Percentiles rank a stretch among this genome's conserved stretches.
Conservation (phyloP, 163 green algal species). For the Coccomyxa subellipsoidea region DNA sequence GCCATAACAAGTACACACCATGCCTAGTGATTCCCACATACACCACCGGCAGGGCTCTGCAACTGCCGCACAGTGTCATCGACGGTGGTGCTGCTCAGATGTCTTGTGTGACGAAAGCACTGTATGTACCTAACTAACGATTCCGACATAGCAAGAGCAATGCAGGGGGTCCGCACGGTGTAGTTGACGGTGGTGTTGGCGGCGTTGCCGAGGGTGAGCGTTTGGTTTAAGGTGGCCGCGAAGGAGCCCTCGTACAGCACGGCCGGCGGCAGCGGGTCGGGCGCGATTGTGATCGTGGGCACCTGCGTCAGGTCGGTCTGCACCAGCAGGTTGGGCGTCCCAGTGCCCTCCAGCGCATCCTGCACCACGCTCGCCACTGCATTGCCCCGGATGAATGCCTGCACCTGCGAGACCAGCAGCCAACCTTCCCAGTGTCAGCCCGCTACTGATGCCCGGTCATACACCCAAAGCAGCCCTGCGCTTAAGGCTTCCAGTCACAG, state of each 20-base stretch:
- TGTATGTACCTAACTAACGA: too few species aligned
- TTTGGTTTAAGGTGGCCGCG: conserved; percentile 11
- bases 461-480: too few species aligned
- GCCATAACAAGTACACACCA: too few species aligned
- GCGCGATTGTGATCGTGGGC: conserved; percentile 14
- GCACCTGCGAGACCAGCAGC: conserved; percentile 1
- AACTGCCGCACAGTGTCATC: too few species aligned
- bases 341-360: conserved; percentile 11
- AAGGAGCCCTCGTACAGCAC: conserved; percentile 24
- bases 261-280: conserved; percentile 12
- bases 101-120: too few species aligned
- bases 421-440: too few species aligned
- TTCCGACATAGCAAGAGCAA: too few species aligned
- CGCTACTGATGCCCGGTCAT: too few species aligned
- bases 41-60: too few species aligned
- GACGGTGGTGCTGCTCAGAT: too few species aligned
- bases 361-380: conserved; percentile 15
- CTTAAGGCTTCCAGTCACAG: too few species aligned
- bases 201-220: conserved; percentile 21
- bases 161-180: neutral
- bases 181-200: conserved; percentile 15
- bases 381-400: conserved; percentile 16
- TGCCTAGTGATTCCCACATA: too few species aligned
- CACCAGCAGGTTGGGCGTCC: conserved; percentile 40
- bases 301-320: conserved; percentile 21